Conservation (phyloP, 2,329 filamentous ascomycete genomes). For the Penicillium sp. region DNA sequence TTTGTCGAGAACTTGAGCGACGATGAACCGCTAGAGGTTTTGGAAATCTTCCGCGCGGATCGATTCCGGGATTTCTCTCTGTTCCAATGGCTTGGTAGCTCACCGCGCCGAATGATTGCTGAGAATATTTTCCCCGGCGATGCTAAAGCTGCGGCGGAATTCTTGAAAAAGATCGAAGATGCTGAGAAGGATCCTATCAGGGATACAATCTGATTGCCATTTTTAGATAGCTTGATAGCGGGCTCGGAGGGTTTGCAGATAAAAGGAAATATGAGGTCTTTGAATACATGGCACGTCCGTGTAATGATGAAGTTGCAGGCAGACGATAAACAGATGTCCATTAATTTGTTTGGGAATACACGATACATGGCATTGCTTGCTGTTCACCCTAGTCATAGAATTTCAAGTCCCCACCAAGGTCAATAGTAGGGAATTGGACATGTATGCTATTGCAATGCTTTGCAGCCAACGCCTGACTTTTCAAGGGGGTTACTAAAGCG, state of each 20-base stretch:
- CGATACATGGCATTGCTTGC: neutral
- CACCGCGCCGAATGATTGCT: slow-evolving; percentile 53
- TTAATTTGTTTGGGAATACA: too few relatives aligned
- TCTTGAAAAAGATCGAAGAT: slow-evolving; percentile 61
- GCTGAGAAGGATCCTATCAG: slow-evolving; percentile 50
- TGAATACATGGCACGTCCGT: neutral
- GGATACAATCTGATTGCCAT: slow-evolving; percentile 1
- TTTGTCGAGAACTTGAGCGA: slow-evolving; percentile 75
- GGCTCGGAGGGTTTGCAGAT: neutral
- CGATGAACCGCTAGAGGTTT: slow-evolving; percentile 69
- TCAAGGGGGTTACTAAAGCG: too few relatives aligned
- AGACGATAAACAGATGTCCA: neutral
- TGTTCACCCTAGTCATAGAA: neutral
- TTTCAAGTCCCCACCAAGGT: too few relatives aligned
- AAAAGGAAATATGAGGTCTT: neutral
- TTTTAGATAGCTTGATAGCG: neutral
- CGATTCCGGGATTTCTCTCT: slow-evolving; percentile 71
- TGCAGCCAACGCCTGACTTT: too few relatives aligned
- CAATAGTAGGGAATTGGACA: too few relatives aligned
- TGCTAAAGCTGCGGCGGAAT: slow-evolving; percentile 49
- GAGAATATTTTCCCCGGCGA: slow-evolving; percentile 13
- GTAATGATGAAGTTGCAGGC: neutral
- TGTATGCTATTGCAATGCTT: too few relatives aligned
- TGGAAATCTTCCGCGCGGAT: slow-evolving; percentile 71
- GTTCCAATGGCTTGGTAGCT: slow-evolving; percentile 75